These are phyloP conservation scores for Salvia hispanica DNA, from an alignment of 257 asterid species.

Conservation along the genomic window DNA sequence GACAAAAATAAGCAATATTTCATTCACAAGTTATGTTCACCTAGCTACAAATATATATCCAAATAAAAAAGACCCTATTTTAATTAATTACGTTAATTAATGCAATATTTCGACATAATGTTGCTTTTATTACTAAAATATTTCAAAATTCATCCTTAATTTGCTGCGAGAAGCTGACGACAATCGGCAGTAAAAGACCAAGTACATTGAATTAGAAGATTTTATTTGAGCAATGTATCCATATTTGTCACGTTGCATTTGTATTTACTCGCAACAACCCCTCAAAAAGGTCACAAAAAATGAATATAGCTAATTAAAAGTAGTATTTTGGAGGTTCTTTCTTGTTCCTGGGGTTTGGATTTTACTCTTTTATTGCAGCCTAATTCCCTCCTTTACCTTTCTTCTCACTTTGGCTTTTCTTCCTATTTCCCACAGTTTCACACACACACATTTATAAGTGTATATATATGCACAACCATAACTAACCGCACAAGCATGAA, in stretches of 20 bases:
- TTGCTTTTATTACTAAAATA: too few relatives aligned
- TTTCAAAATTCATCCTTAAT: constrained; percentile 1
- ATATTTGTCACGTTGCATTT: constrained; percentile 34
- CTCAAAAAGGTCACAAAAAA: constrained; percentile 30
- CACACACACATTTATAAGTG: neutral
- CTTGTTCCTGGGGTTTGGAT: constrained; percentile 38
- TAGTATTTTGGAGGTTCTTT: constrained; percentile 48
- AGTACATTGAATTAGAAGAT: constrained; percentile 26
- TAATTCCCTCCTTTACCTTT: constrained; percentile 38
- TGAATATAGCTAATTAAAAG: constrained; percentile 40
- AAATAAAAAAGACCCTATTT: neutral
- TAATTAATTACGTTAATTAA: neutral
- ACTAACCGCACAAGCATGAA: constrained; percentile 61
- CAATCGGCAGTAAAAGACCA: constrained; percentile 30
- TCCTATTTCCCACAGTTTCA: constrained; percentile 34
- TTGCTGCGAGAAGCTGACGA: constrained; percentile 18
- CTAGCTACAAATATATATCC: neutral
- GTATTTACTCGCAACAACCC: constrained; percentile 34
- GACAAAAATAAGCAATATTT: neutral
- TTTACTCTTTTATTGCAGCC: constrained; percentile 37
- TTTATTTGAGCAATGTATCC: constrained; percentile 5
- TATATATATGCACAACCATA: constrained; percentile 30
- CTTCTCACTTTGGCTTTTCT: constrained; percentile 53
- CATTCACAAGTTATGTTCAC: neutral
- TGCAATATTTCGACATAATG: too few relatives aligned